Evolutionary conservation across 192 early-diverging fungal species (phyloP).

Genomic region (Dissophora globulifera): DNA sequence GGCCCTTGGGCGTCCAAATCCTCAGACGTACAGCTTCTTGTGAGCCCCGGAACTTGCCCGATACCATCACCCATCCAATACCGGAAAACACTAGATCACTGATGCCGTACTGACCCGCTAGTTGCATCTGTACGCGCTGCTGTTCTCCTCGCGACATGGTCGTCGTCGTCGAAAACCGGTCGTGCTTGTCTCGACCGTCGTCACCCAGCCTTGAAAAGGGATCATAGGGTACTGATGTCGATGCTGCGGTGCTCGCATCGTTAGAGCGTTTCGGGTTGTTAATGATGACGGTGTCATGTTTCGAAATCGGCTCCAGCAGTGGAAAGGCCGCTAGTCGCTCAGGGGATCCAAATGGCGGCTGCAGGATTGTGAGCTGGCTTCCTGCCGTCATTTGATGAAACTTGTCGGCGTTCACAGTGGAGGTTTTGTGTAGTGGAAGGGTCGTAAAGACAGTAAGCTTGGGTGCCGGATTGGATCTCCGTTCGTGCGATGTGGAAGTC

Average conservation of each 20-base stretch:
- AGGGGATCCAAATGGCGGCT: slow-evolving; percentile 39
- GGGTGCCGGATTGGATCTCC: slow-evolving; percentile 36
- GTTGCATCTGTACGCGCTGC: too few species aligned
- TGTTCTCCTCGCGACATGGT: too few species aligned
- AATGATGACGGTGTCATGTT: slow-evolving; percentile 20
- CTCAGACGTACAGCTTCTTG: slow-evolving; percentile 20
- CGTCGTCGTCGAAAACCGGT: too few species aligned
- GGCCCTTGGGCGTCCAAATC: slow-evolving; percentile 42
- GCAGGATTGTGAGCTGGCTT: slow-evolving; percentile 29
- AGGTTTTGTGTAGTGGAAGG: slow-evolving; percentile 45
- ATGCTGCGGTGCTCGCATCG: neutral
- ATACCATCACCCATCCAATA: slow-evolving; percentile 50
- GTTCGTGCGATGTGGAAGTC: neutral
- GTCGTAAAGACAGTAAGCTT: slow-evolving; percentile 42
- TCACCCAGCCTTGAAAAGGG: slow-evolving; percentile 18
- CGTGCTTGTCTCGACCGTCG: too few species aligned
- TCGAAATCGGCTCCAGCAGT: slow-evolving; percentile 8
- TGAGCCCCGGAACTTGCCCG: slow-evolving; percentile 37
- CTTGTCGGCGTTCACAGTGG: slow-evolving; percentile 19
- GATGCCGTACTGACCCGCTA: slow-evolving; percentile 33
- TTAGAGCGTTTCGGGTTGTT: slow-evolving; percentile 1
- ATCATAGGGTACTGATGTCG: neutral
- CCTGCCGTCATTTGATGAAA: slow-evolving; percentile 14
- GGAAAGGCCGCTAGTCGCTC: slow-evolving; percentile 41
- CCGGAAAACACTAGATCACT: slow-evolving; percentile 50